phyloP scores from a whole-genome alignment of 2,329 filamentous ascomycete genomes.

The Tympanopsis confertula region DNA sequence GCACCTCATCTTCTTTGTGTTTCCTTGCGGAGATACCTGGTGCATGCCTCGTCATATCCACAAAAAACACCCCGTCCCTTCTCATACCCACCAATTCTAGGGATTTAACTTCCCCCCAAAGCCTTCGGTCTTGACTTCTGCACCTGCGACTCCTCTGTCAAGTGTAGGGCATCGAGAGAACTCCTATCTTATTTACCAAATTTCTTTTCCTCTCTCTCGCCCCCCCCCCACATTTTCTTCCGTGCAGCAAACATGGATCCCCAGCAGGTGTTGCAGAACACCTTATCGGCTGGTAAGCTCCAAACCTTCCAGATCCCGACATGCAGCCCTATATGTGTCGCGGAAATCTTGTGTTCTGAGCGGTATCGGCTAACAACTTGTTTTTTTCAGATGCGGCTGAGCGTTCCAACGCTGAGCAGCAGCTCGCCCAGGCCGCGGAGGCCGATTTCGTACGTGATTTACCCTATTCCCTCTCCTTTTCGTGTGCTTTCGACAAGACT shows the following conservation, averaged over 20 bases:
- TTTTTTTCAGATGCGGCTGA: conserved; percentile 63
- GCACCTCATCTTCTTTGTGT: too few relatives aligned
- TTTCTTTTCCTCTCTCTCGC: background rate
- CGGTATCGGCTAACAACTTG: too few relatives aligned
- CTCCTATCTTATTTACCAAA: background rate
- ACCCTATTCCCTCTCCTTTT: conserved; percentile 9
- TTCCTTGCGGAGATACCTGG: too few relatives aligned
- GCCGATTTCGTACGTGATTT: conserved; percentile 73
- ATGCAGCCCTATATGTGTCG: conserved; percentile 4
- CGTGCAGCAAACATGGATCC: conserved; percentile 57
- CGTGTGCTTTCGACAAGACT: conserved; percentile 6
- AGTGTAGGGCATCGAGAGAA: background rate
- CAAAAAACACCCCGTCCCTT: background rate
- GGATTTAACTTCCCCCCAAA: too few relatives aligned
- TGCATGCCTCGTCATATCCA: background rate
- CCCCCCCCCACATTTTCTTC: conserved; percentile 5
- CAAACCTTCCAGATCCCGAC: conserved; percentile 8
- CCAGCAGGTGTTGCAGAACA: conserved; percentile 94
- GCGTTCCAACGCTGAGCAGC: conserved; percentile 85
- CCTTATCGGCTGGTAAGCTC: conserved; percentile 78
- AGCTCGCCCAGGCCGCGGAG: conserved; percentile 84
- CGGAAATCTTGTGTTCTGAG: conserved; percentile 3
- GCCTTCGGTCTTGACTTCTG: too few relatives aligned
- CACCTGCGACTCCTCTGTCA: background rate
- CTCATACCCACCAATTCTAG: too few relatives aligned